Conservation (phyloP, 192 early-diverging fungal genomes). For the Diversispora eburnea region DNA sequence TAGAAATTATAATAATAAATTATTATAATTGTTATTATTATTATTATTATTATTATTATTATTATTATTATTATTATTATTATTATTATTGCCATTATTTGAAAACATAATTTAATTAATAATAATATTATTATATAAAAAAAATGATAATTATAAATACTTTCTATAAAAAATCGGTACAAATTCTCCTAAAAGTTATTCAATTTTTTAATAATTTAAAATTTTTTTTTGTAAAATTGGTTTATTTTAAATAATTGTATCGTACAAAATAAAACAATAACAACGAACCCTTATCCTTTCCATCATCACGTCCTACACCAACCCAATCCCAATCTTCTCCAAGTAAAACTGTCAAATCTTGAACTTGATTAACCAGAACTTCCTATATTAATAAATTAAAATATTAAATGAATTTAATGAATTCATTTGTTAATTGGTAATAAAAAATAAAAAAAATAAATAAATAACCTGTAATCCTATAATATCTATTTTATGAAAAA, state of each 20-base stretch:
- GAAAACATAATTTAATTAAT: neutral
- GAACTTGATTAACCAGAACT: conserved; percentile 34
- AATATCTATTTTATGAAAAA: conserved; percentile 36
- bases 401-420: neutral
- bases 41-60: too few relatives aligned
- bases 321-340: conserved; percentile 34
- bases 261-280: too few relatives aligned
- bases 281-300: conserved; percentile 23
- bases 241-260: too few relatives aligned
- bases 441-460: neutral
- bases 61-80: too few relatives aligned
- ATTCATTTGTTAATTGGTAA: neutral
- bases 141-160: conserved; percentile 3
- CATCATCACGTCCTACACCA: conserved; percentile 36
- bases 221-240: too few relatives aligned
- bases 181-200: conserved; percentile 27
- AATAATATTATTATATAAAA: neutral
- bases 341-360: conserved; percentile 32
- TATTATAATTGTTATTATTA: too few relatives aligned
- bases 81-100: neutral
- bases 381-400: conserved; percentile 28
- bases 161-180: conserved; percentile 42
- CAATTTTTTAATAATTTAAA: too few relatives aligned
- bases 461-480: conserved; percentile 34
- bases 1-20: neutral